phyloP scores from a whole-genome alignment of 257 asterid species.

The Agastache rugosa region DNA sequence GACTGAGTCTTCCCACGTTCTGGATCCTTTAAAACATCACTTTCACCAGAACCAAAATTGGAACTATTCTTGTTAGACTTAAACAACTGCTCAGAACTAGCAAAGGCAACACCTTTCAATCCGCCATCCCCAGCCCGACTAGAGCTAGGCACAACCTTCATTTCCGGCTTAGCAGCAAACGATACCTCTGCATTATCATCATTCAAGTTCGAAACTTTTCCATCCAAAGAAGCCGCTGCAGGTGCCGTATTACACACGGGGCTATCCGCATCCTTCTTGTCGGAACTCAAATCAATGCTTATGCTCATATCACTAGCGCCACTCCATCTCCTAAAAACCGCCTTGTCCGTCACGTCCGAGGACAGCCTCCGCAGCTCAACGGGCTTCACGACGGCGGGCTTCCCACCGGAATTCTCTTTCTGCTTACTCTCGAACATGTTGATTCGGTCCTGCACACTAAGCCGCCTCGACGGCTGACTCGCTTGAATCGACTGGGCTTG shows the following conservation, averaged over 20 bases:
- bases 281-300: slow-evolving; percentile 68
- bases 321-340: slow-evolving; percentile 88
- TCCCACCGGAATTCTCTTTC: slow-evolving; percentile 80
- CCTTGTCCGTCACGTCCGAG: slow-evolving; percentile 65
- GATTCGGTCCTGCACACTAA: slow-evolving; percentile 91
- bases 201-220: slow-evolving; percentile 34
- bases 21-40: slow-evolving; percentile 53
- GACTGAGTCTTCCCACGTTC: slow-evolving; percentile 48
- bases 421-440: slow-evolving; percentile 87
- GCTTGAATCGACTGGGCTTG: slow-evolving; percentile 43
- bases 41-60: slow-evolving; percentile 41
- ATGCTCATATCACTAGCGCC: slow-evolving; percentile 93
- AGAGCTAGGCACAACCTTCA: slow-evolving; percentile 41
- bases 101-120: slow-evolving; percentile 43
- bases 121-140: slow-evolving; percentile 41
- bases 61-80: slow-evolving; percentile 41
- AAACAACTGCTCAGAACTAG: slow-evolving; percentile 40
- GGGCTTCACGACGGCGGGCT: slow-evolving; percentile 59
- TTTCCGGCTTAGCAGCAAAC: slow-evolving; percentile 47
- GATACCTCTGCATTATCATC: slow-evolving; percentile 43
- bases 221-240: slow-evolving; percentile 51
- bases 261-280: slow-evolving; percentile 70
- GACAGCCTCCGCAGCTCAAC: slow-evolving; percentile 75
- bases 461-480: slow-evolving; percentile 69
- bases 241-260: slow-evolving; percentile 61